phyloP scores from a whole-genome alignment of 2,329 filamentous ascomycete species.

The Hypoxylon sp. region DNA sequence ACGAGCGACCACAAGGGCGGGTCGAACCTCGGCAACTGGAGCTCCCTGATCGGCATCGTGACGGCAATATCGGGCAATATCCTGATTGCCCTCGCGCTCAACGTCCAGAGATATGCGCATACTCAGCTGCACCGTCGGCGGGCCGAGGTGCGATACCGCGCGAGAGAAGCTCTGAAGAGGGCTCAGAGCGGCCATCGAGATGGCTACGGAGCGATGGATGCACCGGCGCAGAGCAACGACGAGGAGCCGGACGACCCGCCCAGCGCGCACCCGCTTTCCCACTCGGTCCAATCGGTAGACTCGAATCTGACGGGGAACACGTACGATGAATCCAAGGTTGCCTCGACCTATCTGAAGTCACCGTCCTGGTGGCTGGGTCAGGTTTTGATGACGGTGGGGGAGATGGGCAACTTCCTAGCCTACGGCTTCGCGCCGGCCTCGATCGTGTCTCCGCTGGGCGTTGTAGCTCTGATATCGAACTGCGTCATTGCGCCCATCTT shows the following conservation, averaged over 20 bases:
- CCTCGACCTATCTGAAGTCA: constrained; percentile 83
- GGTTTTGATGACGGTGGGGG: constrained; percentile 88
- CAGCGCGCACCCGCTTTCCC: constrained; percentile 61
- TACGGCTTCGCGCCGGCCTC: constrained; percentile 98
- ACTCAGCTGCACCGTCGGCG: constrained; percentile 79
- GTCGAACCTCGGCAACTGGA: constrained; percentile 74
- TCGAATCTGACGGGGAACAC: constrained; percentile 50
- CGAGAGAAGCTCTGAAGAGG: constrained; percentile 61
- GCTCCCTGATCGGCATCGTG: constrained; percentile 91
- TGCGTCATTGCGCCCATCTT: constrained; percentile 95
- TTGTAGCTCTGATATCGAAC: constrained; percentile 96
- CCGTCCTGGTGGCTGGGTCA: constrained; percentile 98
- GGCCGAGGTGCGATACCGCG: constrained; percentile 62
- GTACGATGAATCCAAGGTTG: constrained; percentile 47
- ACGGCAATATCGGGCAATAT: constrained; percentile 93
- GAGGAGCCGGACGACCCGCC: constrained; percentile 46
- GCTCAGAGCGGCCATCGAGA: constrained; percentile 45
- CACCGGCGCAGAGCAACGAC: constrained; percentile 43
- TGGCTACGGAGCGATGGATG: constrained; percentile 43
- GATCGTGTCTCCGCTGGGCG: constrained; percentile 93
- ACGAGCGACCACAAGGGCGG: constrained; percentile 48
- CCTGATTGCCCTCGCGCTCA: constrained; percentile 92
- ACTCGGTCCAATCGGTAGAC: constrained; percentile 57
- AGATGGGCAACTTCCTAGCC: constrained; percentile 94
- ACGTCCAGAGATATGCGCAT: constrained; percentile 96